phyloP scores from a whole-genome alignment of 1,139 yeast species.

The Suhomyces wounanorum region DNA sequence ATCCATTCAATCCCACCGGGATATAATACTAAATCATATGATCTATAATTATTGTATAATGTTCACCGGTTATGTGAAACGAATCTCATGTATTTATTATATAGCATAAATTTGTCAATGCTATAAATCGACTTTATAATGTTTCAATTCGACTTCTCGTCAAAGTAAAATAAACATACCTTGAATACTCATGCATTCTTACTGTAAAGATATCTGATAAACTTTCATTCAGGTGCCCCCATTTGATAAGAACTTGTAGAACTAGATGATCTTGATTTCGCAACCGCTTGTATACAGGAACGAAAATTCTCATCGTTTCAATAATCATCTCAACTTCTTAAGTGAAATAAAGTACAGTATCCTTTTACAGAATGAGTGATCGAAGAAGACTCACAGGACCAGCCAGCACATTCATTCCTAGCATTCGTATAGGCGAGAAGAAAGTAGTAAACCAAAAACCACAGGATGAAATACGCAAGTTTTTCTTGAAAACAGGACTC shows the following conservation, averaged over 20 bases:
- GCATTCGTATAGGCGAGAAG: constrained; percentile 19
- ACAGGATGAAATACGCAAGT: constrained; percentile 32
- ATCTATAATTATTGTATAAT: not conserved
- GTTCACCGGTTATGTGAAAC: not conserved
- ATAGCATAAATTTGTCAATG: not conserved
- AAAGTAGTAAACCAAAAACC: constrained; percentile 5
- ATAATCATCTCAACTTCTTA: not conserved
- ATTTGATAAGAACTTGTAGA: no score
- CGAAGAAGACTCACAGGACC: constrained; percentile 78
- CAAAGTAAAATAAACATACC: not conserved
- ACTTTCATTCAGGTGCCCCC: no score
- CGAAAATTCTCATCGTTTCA: constrained; percentile 9
- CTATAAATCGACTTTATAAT: not conserved
- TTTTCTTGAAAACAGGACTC: constrained; percentile 59
- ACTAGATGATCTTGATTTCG: no score
- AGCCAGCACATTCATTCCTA: constrained; percentile 53
- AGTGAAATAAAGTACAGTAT: not conserved
- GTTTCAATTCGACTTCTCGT: not conserved
- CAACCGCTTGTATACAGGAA: constrained; percentile 6
- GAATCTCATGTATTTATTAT: not conserved
- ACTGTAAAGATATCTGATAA: no score
- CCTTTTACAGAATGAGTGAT: constrained; percentile 37
- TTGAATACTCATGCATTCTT: no score
- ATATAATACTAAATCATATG: not conserved
- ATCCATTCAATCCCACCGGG: constrained; percentile 13